Evolutionary conservation across 371 early-diverging fungal genomes (phyloP).

Genomic region (Mortierella sp.): DNA sequence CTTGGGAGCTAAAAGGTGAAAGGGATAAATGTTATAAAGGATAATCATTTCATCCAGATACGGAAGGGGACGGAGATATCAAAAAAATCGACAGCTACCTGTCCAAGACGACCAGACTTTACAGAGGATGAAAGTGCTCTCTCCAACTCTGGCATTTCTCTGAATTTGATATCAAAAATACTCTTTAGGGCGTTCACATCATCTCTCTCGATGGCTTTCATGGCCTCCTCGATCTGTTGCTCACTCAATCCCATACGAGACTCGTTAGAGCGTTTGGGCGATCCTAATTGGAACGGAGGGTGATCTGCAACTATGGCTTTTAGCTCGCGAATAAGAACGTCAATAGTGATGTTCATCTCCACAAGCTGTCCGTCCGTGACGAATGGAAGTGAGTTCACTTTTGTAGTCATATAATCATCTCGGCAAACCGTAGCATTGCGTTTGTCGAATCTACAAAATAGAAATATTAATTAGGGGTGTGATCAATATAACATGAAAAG

Average conservation of each 20-base stretch:
- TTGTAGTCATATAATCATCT: slow-evolving; percentile 66
- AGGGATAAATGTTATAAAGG: not conserved
- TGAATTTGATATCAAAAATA: slow-evolving; percentile 36
- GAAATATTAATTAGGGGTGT: too few species aligned
- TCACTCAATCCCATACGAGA: slow-evolving; percentile 38
- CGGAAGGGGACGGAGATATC: not conserved
- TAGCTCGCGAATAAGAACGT: slow-evolving; percentile 45
- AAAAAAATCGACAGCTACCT: slow-evolving; percentile 19
- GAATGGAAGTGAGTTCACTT: slow-evolving; percentile 60
- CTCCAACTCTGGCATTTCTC: slow-evolving; percentile 28
- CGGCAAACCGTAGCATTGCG: slow-evolving; percentile 63
- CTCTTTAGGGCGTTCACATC: slow-evolving; percentile 38
- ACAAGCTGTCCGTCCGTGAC: slow-evolving; percentile 39
- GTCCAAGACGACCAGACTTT: slow-evolving; percentile 37
- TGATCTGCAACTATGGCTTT: slow-evolving; percentile 42
- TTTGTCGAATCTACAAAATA: slow-evolving; percentile 70
- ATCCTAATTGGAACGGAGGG: slow-evolving; percentile 35
- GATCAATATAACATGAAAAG: too few species aligned
- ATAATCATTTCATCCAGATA: not conserved
- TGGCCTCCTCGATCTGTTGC: slow-evolving; percentile 38
- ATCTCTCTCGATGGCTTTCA: slow-evolving; percentile 51
- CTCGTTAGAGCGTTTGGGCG: slow-evolving; percentile 21
- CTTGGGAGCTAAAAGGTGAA: slow-evolving; percentile 58
- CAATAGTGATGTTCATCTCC: slow-evolving; percentile 41
- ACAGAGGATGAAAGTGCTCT: slow-evolving; percentile 17